A percentile compares a stretch with the other conserved stretches of the same genome.
Conservation (phyloP, 1,139 yeast genomes). For the Geotrichum reessii region DNA sequence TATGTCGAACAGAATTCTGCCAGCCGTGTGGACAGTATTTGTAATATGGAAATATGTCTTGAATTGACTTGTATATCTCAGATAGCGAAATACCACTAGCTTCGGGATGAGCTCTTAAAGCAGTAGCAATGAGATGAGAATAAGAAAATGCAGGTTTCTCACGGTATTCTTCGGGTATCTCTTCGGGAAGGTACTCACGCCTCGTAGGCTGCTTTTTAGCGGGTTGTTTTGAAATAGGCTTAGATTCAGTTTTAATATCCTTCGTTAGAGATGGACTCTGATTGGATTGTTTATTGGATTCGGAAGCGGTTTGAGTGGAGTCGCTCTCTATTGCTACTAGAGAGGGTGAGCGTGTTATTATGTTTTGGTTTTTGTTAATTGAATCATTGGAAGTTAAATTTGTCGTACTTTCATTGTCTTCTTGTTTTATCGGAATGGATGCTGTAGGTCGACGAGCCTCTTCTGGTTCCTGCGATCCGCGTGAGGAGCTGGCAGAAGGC, state of each 20-base stretch:
- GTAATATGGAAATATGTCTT: constrained; percentile 84
- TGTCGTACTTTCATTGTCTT: neutral
- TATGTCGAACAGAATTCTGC: constrained; percentile 92
- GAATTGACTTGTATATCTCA: constrained; percentile 80
- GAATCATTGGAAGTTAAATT: neutral
- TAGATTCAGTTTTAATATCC: neutral
- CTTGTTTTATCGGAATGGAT: constrained; percentile 8
- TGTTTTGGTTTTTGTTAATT: neutral
- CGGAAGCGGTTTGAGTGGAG: neutral
- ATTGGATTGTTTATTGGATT: neutral
- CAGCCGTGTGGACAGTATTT: constrained; percentile 94
- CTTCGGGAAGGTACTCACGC: constrained; percentile 42
- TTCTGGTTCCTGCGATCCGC: constrained; percentile 12
- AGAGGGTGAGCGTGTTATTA: constrained; percentile 7
- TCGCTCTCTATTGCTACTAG: constrained; percentile 4
- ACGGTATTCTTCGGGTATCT: constrained; percentile 81
- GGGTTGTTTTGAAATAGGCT: constrained; percentile 9
- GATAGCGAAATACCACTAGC: constrained; percentile 73
- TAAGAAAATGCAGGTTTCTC: constrained; percentile 77
- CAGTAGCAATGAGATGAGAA: constrained; percentile 72
- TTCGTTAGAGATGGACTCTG: neutral
- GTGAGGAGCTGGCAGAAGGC: constrained; percentile 43
- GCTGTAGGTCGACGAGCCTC: constrained; percentile 14
- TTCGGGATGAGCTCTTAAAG: constrained; percentile 59
- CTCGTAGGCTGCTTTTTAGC: constrained; percentile 15